Evolutionary conservation across 176 grass and related monocot species (phyloP).

Genomic region (Melocanna baccifera): DNA sequence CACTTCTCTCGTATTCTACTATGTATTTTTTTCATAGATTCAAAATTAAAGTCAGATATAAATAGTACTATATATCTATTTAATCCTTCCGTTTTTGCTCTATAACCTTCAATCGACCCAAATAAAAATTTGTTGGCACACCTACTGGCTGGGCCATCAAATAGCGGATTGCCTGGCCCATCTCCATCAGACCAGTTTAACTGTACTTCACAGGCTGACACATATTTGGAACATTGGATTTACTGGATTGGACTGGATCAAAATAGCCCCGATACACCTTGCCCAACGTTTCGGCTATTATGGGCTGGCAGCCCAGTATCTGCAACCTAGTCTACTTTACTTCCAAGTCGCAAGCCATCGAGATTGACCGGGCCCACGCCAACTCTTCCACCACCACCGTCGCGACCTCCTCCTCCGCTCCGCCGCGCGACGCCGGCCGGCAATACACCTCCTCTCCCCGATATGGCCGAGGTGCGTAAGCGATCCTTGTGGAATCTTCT

Average conservation of each 20-base stretch:
- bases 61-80: too few relatives aligned
- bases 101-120: too few relatives aligned
- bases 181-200: too few relatives aligned
- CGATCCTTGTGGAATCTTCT: not conserved
- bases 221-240: not conserved
- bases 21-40: too few relatives aligned
- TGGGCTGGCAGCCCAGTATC: not conserved
- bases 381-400: not conserved
- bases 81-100: too few relatives aligned
- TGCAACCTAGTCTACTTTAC: not conserved
- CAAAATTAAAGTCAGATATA: too few relatives aligned
- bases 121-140: too few relatives aligned
- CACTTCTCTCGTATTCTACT: too few relatives aligned
- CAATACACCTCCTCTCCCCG: not conserved
- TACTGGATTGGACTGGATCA: not conserved
- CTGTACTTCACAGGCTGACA: not conserved
- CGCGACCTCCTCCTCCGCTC: not conserved
- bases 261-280: not conserved
- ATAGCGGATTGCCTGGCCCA: too few relatives aligned
- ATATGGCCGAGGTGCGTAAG: conserved; percentile 23
- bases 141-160: too few relatives aligned
- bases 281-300: not conserved
- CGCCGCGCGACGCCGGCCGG: not conserved
- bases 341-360: not conserved
- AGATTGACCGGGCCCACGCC: not conserved